These are phyloP conservation scores for Liquidambar formosana DNA, from an alignment of 164 flowering plant species.

Conservation along the genomic window DNA sequence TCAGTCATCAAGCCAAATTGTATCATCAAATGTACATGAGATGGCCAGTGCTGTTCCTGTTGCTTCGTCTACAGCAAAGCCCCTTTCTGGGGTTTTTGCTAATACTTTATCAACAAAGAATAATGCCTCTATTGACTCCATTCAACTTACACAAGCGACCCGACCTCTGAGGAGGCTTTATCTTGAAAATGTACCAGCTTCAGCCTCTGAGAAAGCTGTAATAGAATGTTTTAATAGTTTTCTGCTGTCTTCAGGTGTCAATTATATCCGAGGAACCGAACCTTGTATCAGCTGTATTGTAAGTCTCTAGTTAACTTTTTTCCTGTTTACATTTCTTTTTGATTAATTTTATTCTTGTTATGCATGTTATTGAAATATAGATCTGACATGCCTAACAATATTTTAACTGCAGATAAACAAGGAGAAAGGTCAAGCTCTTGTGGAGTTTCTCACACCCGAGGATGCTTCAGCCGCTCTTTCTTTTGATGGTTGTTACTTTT, in stretches of 20 bases:
- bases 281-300: conserved; percentile 95
- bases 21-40: conserved; percentile 25
- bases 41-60: conserved; percentile 27
- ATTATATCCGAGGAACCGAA: conserved; percentile 57
- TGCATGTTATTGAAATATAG: not conserved
- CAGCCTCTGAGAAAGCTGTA: conserved; percentile 75
- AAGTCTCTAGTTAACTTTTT: no score
- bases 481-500: conserved; percentile 67
- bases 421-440: conserved; percentile 83
- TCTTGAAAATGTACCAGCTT: conserved; percentile 75
- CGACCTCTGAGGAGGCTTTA: conserved; percentile 81
- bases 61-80: conserved; percentile 25
- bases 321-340: not conserved
- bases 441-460: conserved; percentile 93
- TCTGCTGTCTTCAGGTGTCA: conserved; percentile 62
- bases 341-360: not conserved
- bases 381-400: not conserved
- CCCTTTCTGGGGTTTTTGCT: conserved; percentile 25
- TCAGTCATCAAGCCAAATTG: conserved; percentile 23
- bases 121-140: conserved; percentile 50
- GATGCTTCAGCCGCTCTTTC: conserved; percentile 88
- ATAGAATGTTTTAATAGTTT: conserved; percentile 63
- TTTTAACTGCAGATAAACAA: conserved; percentile 65
- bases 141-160: conserved; percentile 89
- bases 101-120: conserved; percentile 20